Conservation (phyloP, 164 flowering plant species). For the Umbilicus rupestris region DNA sequence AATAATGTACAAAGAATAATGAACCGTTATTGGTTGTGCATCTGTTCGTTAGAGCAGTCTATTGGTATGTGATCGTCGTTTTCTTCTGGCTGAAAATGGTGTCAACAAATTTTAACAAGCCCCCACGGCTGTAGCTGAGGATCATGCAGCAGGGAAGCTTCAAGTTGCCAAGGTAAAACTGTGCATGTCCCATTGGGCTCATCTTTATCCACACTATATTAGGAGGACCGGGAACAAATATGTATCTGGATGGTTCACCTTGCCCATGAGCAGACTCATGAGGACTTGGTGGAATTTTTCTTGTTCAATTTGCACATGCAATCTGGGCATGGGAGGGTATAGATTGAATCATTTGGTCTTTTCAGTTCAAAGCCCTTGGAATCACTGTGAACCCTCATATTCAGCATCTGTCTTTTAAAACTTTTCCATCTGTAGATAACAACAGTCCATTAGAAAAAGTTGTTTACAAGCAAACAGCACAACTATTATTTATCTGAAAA, state of each 20-base stretch:
- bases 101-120: neutral
- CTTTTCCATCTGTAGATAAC: slow-evolving; percentile 58
- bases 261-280: slow-evolving; percentile 8
- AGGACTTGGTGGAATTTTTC: slow-evolving; percentile 39
- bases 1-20: slow-evolving; percentile 3
- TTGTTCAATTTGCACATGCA: slow-evolving; percentile 74
- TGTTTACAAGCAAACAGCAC: neutral
- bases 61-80: neutral
- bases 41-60: neutral
- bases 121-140: neutral
- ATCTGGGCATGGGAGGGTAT: slow-evolving; percentile 87
- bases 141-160: neutral
- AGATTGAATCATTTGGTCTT: slow-evolving; percentile 72
- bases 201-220: neutral
- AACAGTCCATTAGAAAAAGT: neutral
- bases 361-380: slow-evolving; percentile 73
- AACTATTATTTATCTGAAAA: too few species aligned
- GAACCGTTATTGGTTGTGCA: neutral
- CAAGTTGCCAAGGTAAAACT: neutral
- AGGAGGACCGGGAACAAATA: neutral
- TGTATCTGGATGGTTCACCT: neutral
- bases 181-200: neutral
- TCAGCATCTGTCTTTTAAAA: slow-evolving; percentile 80
- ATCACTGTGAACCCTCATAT: slow-evolving; percentile 73
- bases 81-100: neutral